Conservation (phyloP, 495 filamentous ascomycete genomes). For the Daldinia decipiens region DNA sequence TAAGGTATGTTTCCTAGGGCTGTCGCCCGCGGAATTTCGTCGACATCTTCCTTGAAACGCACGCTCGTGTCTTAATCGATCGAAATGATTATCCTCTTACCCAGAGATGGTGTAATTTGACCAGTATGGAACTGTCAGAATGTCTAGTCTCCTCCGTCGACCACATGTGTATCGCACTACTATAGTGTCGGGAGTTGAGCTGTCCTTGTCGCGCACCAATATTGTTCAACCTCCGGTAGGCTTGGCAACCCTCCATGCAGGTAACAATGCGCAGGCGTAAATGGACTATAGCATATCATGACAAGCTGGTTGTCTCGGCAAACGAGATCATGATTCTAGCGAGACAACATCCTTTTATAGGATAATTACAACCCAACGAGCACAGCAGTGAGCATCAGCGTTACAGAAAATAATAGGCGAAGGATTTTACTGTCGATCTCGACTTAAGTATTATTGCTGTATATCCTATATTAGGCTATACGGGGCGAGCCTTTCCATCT, state of each 20-base stretch:
- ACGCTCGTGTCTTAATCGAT: conserved; percentile 52
- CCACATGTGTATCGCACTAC: conserved; percentile 38
- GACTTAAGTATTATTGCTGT: conserved; percentile 12
- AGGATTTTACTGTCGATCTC: conserved; percentile 4
- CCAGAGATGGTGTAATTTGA: conserved; percentile 44
- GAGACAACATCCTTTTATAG: conserved; percentile 33
- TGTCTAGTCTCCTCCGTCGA: conserved; percentile 54
- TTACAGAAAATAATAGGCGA: conserved; percentile 19
- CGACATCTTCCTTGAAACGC: conserved; percentile 59
- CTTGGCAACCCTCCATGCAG: conserved; percentile 63
- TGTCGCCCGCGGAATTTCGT: conserved; percentile 63
- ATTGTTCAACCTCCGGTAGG: conserved; percentile 52
- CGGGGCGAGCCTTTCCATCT: conserved; percentile 11
- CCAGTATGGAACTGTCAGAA: conserved; percentile 45
- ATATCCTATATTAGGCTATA: conserved; percentile 5
- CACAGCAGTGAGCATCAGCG: conserved; percentile 64
- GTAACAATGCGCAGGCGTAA: conserved; percentile 39
- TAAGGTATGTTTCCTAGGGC: conserved; percentile 96
- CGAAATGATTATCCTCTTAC: conserved; percentile 56
- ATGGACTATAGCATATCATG: conserved; percentile 34
- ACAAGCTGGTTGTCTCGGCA: conserved; percentile 44
- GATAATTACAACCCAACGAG: conserved; percentile 65
- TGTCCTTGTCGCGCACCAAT: conserved; percentile 54
- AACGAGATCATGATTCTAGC: conserved; percentile 46
- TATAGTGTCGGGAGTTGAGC: conserved; percentile 59